These are phyloP conservation scores for Colletotrichum ledebouriae DNA, from an alignment of 2,329 filamentous ascomycete genomes.

Conservation along the genomic window DNA sequence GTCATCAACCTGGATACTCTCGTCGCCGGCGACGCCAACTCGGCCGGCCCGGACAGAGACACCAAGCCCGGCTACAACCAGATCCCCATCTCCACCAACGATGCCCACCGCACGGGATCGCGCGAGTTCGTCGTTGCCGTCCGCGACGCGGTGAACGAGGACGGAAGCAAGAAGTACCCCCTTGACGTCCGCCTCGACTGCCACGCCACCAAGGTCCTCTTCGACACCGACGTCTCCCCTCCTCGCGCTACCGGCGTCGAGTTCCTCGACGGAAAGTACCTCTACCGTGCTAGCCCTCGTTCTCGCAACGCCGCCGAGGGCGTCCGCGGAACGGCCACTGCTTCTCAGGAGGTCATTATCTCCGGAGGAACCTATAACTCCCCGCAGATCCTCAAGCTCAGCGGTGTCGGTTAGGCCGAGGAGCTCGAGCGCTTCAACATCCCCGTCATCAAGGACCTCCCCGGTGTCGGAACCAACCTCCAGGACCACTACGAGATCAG, in stretches of 20 bases:
- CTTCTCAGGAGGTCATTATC: conserved; percentile 62
- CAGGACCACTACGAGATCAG: conserved; percentile 68
- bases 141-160: conserved; percentile 60
- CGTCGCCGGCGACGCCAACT: conserved; percentile 64
- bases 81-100: conserved; percentile 68
- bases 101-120: conserved; percentile 65
- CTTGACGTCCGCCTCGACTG: conserved; percentile 67
- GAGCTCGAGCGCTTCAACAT: conserved; percentile 56
- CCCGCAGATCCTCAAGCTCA: conserved; percentile 66
- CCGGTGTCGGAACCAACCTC: conserved; percentile 72
- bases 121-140: conserved; percentile 68
- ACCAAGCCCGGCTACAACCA: conserved; percentile 64
- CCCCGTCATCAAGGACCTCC: conserved; percentile 64
- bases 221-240: conserved; percentile 53
- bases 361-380: conserved; percentile 67
- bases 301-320: conserved; percentile 45
- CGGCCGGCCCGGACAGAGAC: conserved; percentile 60
- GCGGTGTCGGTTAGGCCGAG: conserved; percentile 59
- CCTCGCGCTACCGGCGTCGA: conserved; percentile 64
- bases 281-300: conserved; percentile 61
- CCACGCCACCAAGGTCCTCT: conserved; percentile 60
- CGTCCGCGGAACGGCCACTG: conserved; percentile 43
- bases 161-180: conserved; percentile 67
- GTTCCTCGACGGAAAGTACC: conserved; percentile 59
- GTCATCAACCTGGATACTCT: conserved; percentile 53